A percentile compares a stretch with the other conserved stretches of the same genome.
These are phyloP conservation scores for Cnidoscolus chayamansa DNA, from an alignment of 441 rosid species.

Conservation along the genomic window DNA sequence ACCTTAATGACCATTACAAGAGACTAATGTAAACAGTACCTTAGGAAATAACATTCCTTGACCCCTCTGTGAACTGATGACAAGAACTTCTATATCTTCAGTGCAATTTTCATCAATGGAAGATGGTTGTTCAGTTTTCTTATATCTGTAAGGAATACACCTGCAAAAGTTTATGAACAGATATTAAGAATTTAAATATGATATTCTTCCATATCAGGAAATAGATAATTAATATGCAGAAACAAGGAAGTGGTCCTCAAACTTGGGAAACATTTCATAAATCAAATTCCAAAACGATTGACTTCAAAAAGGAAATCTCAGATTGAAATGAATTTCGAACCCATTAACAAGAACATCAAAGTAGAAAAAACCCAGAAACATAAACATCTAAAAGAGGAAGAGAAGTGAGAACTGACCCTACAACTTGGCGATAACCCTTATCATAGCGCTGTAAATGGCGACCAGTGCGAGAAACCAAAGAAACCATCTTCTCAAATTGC, in stretches of 20 bases:
- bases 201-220: too few species aligned
- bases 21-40: slow-evolving; percentile 28
- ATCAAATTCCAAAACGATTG: not conserved
- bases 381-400: not conserved
- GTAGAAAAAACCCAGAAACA: not conserved
- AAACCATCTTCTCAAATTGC: slow-evolving; percentile 38
- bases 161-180: slow-evolving; percentile 30
- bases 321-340: not conserved
- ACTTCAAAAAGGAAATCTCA: not conserved
- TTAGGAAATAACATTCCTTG: slow-evolving; percentile 61
- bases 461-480: slow-evolving; percentile 58
- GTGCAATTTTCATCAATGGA: slow-evolving; percentile 17
- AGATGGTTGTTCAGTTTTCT: slow-evolving; percentile 14
- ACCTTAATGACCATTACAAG: not conserved
- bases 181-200: too few species aligned
- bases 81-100: slow-evolving; percentile 55
- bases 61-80: slow-evolving; percentile 66
- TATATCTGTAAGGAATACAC: slow-evolving; percentile 64
- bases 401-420: slow-evolving; percentile 39
- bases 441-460: slow-evolving; percentile 56
- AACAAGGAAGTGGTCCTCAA: too few species aligned
- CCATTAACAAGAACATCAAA: not conserved
- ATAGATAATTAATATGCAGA: too few species aligned
- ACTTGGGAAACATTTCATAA: too few species aligned
- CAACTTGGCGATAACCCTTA: slow-evolving; percentile 57